These are phyloP conservation scores for Gaeumannomyces tritici DNA, from an alignment of 2,329 filamentous ascomycete genomes.

Conservation along the genomic window DNA sequence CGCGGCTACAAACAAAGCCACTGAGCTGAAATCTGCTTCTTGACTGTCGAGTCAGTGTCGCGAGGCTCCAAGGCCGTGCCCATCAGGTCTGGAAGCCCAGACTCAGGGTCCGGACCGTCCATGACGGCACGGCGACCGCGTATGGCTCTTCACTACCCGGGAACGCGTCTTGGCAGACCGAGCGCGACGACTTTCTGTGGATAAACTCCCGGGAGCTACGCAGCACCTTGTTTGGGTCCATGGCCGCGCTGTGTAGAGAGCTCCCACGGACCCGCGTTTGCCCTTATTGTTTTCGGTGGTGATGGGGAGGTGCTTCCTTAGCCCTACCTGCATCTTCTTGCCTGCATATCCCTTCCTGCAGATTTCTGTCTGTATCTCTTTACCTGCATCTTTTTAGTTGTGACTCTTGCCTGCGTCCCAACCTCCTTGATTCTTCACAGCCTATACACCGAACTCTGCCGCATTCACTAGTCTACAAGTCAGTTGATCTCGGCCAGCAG, in stretches of 20 bases:
- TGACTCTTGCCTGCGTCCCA: not conserved
- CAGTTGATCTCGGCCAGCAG: no score
- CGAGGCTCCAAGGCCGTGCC: not conserved
- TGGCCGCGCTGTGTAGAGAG: not conserved
- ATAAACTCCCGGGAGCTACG: not conserved
- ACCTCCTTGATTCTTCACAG: not conserved
- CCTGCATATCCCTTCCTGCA: no score
- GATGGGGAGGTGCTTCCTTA: not conserved
- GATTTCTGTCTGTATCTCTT: no score
- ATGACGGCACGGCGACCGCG: not conserved
- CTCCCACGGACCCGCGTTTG: not conserved
- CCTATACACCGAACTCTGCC: not conserved
- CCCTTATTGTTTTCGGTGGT: not conserved
- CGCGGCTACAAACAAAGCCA: not conserved
- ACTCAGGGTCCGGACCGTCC: not conserved
- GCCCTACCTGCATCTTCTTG: no score
- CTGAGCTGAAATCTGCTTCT: not conserved
- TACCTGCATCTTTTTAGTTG: not conserved
- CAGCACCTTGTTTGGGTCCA: not conserved
- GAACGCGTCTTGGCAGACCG: not conserved
- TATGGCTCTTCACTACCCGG: not conserved
- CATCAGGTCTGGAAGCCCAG: not conserved
- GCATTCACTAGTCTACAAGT: not conserved
- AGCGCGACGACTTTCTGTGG: not conserved
- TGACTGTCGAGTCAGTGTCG: not conserved